Percentiles rank a stretch among this genome's conserved stretches.
Evolutionary conservation across 1,284 basidiomycete species (phyloP).

Genomic region (Cryptococcus neoformans): DNA sequence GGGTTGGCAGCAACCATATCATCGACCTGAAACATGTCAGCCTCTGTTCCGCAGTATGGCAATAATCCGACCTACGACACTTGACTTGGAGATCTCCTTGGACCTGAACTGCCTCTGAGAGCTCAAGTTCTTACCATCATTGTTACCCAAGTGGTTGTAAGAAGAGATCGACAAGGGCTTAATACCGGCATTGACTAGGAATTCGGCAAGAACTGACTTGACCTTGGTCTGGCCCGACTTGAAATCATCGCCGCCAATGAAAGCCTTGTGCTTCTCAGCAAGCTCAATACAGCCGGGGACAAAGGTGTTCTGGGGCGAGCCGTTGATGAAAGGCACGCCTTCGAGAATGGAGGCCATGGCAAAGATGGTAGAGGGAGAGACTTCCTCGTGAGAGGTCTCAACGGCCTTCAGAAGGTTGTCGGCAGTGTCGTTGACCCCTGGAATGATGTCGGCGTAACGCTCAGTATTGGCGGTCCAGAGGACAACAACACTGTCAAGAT

Average conservation of each 20-base stretch:
- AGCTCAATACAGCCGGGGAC: conserved; percentile 93
- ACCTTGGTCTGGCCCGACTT: conserved; percentile 94
- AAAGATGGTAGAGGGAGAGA: conserved; percentile 93
- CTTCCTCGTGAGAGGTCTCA: conserved; percentile 80
- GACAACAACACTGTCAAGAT: conserved; percentile 81
- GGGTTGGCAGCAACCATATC: conserved; percentile 94
- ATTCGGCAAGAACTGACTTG: conserved; percentile 94
- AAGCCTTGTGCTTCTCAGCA: conserved; percentile 82
- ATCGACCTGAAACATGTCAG: conserved; percentile 56
- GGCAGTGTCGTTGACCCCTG: conserved; percentile 94
- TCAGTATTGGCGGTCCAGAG: conserved; percentile 99
- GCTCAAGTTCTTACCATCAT: conserved; percentile 90
- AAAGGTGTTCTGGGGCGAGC: conserved; percentile 98
- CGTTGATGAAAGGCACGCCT: conserved; percentile 93
- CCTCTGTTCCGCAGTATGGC: background rate
- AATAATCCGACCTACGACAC: conserved; percentile 57
- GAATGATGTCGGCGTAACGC: conserved; percentile 91
- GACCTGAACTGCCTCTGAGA: conserved; percentile 94
- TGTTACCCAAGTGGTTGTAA: conserved; percentile 99
- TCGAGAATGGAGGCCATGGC: conserved; percentile 96
- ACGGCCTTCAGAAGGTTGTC: conserved; percentile 82
- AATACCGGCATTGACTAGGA: conserved; percentile 98
- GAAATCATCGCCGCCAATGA: conserved; percentile 97
- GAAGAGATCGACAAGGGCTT: conserved; percentile 95
- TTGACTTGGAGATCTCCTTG: conserved; percentile 97